A percentile compares a stretch with the other conserved stretches of the same genome.
phyloP scores from a whole-genome alignment of 208 protist genomes.

The Acanthamoeba lenticulata region DNA sequence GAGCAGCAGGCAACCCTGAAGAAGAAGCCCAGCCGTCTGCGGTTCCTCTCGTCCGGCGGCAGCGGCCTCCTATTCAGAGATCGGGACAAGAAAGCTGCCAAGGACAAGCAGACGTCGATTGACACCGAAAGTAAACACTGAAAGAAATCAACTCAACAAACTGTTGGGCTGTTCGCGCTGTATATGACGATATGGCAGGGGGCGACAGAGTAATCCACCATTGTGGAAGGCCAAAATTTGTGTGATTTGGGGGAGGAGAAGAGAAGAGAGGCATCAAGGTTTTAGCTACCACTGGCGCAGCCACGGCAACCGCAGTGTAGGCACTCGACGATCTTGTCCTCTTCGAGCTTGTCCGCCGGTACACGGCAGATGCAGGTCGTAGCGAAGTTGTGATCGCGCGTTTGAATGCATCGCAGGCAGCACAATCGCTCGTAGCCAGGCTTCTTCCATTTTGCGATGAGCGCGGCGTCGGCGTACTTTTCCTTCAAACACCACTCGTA shows the following conservation, averaged over 20 bases:
- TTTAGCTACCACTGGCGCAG: constrained; percentile 75
- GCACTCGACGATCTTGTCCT: constrained; percentile 85
- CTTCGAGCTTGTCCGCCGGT: constrained; percentile 81
- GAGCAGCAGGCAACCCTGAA: background rate
- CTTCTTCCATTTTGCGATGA: constrained; percentile 94
- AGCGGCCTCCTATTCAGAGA: background rate
- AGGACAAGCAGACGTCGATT: too few relatives aligned
- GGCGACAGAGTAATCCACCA: too few relatives aligned
- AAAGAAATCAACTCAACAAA: too few relatives aligned
- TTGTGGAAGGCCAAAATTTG: too few relatives aligned
- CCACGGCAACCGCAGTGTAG: constrained; percentile 87
- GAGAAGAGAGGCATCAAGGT: background rate
- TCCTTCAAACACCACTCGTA: constrained; percentile 90
- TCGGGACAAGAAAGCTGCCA: too few relatives aligned
- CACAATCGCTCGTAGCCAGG: constrained; percentile 88
- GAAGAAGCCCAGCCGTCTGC: background rate
- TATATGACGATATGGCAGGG: too few relatives aligned
- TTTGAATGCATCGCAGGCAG: constrained; percentile 89
- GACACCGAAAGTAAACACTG: too few relatives aligned
- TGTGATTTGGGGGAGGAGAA: background rate
- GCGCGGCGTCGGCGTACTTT: constrained; percentile 86
- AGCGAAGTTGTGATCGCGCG: constrained; percentile 84
- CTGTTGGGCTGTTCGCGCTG: too few relatives aligned
- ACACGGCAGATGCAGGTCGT: constrained; percentile 90
- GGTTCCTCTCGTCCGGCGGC: background rate